These are phyloP conservation scores for Candida anutae DNA, from an alignment of 1,139 yeast genomes.

Conservation along the genomic window DNA sequence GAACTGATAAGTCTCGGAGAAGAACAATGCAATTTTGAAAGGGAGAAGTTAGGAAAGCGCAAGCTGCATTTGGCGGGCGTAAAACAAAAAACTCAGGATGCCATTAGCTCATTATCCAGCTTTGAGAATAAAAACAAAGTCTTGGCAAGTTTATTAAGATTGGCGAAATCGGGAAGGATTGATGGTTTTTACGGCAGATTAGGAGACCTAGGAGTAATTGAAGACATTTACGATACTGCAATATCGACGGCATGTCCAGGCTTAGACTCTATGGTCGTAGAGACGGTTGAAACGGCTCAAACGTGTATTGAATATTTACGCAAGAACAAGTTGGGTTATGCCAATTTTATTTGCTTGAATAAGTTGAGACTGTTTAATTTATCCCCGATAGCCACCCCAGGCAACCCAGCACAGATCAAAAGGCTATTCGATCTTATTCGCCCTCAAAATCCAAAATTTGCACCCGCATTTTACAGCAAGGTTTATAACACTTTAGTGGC, in stretches of 20 bases:
- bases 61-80: conserved; percentile 44
- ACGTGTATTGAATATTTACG: conserved; percentile 83
- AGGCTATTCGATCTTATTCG: conserved; percentile 77
- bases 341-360: conserved; percentile 75
- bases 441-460: conserved; percentile 59
- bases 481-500: conserved; percentile 86
- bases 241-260: conserved; percentile 93
- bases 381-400: conserved; percentile 53
- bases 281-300: conserved; percentile 88
- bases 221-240: conserved; percentile 83
- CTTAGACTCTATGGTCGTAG: conserved; percentile 89
- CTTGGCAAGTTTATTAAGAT: conserved; percentile 55
- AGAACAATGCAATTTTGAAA: conserved; percentile 46
- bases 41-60: conserved; percentile 41
- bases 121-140: conserved; percentile 69
- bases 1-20: conserved; percentile 55
- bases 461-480: conserved; percentile 86
- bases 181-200: conserved; percentile 82
- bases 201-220: conserved; percentile 87
- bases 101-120: conserved; percentile 48
- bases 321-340: conserved; percentile 80
- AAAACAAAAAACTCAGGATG: conserved; percentile 61
- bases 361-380: conserved; percentile 62
- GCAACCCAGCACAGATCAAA: conserved; percentile 65
- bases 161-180: conserved; percentile 77